These are phyloP conservation scores for Irpex sp. DNA, from an alignment of 1,284 basidiomycete species.

Conservation along the genomic window DNA sequence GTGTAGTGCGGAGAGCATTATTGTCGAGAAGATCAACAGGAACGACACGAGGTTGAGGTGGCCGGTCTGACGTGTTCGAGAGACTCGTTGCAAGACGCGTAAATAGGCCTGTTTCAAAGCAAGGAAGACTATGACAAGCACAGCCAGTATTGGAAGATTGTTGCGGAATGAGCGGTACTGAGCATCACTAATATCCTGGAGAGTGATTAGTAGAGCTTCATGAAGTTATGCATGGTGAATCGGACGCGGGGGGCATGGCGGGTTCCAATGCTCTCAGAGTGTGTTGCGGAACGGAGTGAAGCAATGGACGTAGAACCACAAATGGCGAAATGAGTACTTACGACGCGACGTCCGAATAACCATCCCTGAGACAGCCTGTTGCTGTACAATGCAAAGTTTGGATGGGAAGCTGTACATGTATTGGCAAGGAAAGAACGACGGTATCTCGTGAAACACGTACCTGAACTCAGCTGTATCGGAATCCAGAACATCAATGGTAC, in stretches of 20 bases:
- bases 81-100: conserved; percentile 1
- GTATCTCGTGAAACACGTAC: conserved; percentile 35
- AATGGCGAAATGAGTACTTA: conserved; percentile 33
- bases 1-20: conserved; percentile 80
- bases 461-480: conserved; percentile 71
- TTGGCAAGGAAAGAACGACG: not conserved
- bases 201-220: not conserved
- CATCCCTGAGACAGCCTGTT: conserved; percentile 63
- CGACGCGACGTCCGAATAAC: conserved; percentile 64
- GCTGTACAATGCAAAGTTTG: conserved; percentile 68
- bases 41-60: conserved; percentile 24
- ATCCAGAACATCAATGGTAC: conserved; percentile 81
- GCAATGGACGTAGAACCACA: not conserved
- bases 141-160: conserved; percentile 61
- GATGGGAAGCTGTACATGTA: conserved; percentile 53
- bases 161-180: conserved; percentile 84
- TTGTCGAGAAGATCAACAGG: conserved; percentile 42
- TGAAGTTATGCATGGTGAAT: not conserved
- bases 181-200: conserved; percentile 80
- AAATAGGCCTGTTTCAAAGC: conserved; percentile 36
- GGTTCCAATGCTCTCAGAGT: not conserved
- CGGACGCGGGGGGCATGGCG: not conserved
- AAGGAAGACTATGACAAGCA: conserved; percentile 47
- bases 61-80: conserved; percentile 3
- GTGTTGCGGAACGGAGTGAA: not conserved